phyloP scores from a whole-genome alignment of 768 basidiomycete genomes.

The Rhizopogon rudus region DNA sequence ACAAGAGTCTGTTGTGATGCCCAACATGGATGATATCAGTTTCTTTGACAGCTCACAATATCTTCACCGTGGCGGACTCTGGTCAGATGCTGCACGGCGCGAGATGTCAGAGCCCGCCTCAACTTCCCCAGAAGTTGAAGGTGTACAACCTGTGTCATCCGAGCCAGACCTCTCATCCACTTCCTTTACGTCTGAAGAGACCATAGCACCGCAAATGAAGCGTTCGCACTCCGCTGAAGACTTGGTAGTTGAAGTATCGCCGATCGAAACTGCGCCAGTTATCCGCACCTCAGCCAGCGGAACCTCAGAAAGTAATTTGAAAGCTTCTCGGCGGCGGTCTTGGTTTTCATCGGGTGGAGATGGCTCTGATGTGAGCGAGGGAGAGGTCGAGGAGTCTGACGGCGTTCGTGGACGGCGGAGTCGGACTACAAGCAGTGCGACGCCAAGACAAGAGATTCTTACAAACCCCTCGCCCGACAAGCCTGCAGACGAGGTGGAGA shows the following conservation, averaged over 20 bases:
- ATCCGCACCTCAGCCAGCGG: slow-evolving; percentile 18
- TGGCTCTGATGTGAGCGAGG: slow-evolving; percentile 21
- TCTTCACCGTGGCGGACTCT: slow-evolving; percentile 82
- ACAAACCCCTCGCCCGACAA: slow-evolving; percentile 1
- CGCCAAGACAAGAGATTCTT: slow-evolving; percentile 23
- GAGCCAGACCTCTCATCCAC: slow-evolving; percentile 24
- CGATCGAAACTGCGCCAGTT: slow-evolving; percentile 17
- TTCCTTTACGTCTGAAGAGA: slow-evolving; percentile 29
- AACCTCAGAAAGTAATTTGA: slow-evolving; percentile 18
- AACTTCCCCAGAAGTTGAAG: slow-evolving; percentile 2
- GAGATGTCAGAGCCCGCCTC: slow-evolving; percentile 21
- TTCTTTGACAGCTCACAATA: slow-evolving; percentile 80
- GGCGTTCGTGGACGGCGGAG: slow-evolving; percentile 13
- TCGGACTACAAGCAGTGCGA: slow-evolving; percentile 21
- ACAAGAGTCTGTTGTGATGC: slow-evolving; percentile 88
- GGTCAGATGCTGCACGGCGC: slow-evolving; percentile 64
- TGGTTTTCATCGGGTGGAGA: slow-evolving; percentile 53
- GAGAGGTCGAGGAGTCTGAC: slow-evolving; percentile 20
- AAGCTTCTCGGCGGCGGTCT: slow-evolving; percentile 38
- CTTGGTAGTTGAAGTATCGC: slow-evolving; percentile 14
- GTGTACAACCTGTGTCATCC: slow-evolving; percentile 4
- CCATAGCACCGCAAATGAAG: slow-evolving; percentile 9
- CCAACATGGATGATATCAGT: slow-evolving; percentile 97
- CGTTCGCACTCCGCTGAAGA: slow-evolving; percentile 29
- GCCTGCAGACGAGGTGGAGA: slow-evolving; percentile 11